Base-by-base conservation (phyloP, 495 filamentous ascomycete species). In the Patellaria atrata region DNA sequence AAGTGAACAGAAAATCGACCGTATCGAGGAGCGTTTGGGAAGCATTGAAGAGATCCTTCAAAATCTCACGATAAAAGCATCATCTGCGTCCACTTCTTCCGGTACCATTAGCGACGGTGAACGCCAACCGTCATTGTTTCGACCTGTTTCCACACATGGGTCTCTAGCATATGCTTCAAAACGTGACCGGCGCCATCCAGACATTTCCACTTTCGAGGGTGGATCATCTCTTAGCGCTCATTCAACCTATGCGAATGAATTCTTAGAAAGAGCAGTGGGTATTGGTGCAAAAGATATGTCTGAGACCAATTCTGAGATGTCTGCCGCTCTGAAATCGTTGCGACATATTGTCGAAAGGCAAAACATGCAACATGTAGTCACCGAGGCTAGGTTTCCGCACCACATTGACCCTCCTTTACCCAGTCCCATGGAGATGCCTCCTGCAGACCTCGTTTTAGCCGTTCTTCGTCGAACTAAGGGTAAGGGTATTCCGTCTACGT, bases 1-100 rank as follows among this genome's bases (percentile, higher is more conserved):
- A 33, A 79, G 75, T 51, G 75, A 80, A 53, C 64, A 60, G 40
- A 80, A 80, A 53, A 76, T 80, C 29, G 75, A 79, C 44, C 51
- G 64, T 19, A 76, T 80, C 32, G 73, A 75, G 43, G 58, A 68
- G 27, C 71, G 74, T 3, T 63, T 80, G 5, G 64, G 59, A 2
- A 58, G 60, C 24, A 79, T 80, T 35, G 75, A 55, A 14, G 57
- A 68, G 36, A 58, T 79, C 1, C 59, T 56, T 1, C 38, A 47
- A 22, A 42, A 17, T 13, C 43, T 41, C n/a, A 33, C 44, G 4
- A 12, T 27, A 2, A 39, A 38, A 17, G n/a, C n/a, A n/a, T n/a
- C n/a, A n/a, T n/a, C n/a, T n/a, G n/a, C n/a, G n/a, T n/a, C n/a
- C n/a, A n/a, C n/a, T n/a, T n/a, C n/a, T n/a, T n/a, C n/a, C n/a